phyloP scores from a whole-genome alignment of 805 yeast species.

The Candida pseudofarinosa region DNA sequence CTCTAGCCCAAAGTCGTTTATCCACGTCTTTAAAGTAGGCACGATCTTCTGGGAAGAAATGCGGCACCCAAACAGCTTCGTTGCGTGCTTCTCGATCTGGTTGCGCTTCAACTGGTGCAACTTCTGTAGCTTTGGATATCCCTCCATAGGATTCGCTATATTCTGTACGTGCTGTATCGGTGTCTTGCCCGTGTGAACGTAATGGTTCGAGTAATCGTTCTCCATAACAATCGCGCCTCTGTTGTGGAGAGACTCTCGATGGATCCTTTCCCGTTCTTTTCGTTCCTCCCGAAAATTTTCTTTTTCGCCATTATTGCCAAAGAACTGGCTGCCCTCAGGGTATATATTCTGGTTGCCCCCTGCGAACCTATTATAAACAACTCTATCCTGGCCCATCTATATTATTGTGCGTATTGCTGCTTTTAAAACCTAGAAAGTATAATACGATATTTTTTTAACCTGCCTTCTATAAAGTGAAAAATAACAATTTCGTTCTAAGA shows the following conservation, averaged over 20 bases:
- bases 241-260: neutral
- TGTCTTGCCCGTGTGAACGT: slow-evolving; percentile 55
- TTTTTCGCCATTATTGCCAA: neutral
- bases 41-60: slow-evolving; percentile 51
- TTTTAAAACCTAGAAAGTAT: too few relatives aligned
- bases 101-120: slow-evolving; percentile 60
- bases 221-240: slow-evolving; percentile 24
- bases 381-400: slow-evolving; percentile 1
- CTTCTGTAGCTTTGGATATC: slow-evolving; percentile 79
- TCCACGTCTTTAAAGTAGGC: slow-evolving; percentile 59
- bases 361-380: slow-evolving; percentile 2
- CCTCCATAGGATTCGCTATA: slow-evolving; percentile 62
- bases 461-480: too few relatives aligned
- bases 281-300: neutral
- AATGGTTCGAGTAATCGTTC: slow-evolving; percentile 72
- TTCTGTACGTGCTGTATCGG: slow-evolving; percentile 70
- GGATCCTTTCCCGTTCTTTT: neutral
- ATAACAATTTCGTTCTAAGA: too few relatives aligned
- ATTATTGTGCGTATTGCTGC: neutral
- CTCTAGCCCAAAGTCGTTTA: slow-evolving; percentile 48
- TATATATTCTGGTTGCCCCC: slow-evolving; percentile 1
- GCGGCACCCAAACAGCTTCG: slow-evolving; percentile 64
- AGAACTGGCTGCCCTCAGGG: neutral
- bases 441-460: too few relatives aligned
- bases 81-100: slow-evolving; percentile 51